A percentile compares a stretch with the other conserved stretches of the same genome.
Evolutionary conservation across 805 yeast genomes (phyloP).

Genomic region (Ascoidea asiatica): DNA sequence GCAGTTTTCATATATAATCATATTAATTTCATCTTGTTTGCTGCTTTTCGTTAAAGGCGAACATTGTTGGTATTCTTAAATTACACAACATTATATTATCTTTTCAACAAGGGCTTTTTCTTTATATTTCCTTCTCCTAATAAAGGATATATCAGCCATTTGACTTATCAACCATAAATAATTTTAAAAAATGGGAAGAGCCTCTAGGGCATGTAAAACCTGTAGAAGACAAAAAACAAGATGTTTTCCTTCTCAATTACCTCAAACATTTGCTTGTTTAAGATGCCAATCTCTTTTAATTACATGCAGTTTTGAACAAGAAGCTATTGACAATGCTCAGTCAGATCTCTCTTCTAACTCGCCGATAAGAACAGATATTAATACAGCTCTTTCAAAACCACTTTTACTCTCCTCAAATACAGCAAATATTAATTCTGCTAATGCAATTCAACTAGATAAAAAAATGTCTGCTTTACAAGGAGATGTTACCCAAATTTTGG

Average conservation of each 20-base stretch:
- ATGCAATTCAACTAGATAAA: not conserved
- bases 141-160: too few species aligned
- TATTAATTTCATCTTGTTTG: too few species aligned
- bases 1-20: too few species aligned
- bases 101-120: too few species aligned
- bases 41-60: too few species aligned
- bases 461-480: slow-evolving; percentile 1
- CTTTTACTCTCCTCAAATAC: slow-evolving; percentile 6
- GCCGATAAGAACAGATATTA: not conserved
- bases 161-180: too few species aligned
- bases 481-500: not conserved
- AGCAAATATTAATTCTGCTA: slow-evolving; percentile 7
- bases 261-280: slow-evolving; percentile 28
- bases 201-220: slow-evolving; percentile 19
- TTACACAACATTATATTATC: too few species aligned
- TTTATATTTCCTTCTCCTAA: too few species aligned
- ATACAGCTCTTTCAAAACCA: slow-evolving; percentile 9
- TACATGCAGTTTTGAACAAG: slow-evolving; percentile 30
- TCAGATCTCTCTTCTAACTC: not conserved
- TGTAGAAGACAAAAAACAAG: slow-evolving; percentile 25
- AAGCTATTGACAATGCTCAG: slow-evolving; percentile 7
- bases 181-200: too few species aligned
- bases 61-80: too few species aligned
- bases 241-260: slow-evolving; percentile 22
- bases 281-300: slow-evolving; percentile 29